A percentile compares a stretch with the other conserved stretches of the same genome.
These are phyloP conservation scores for Camelina laxa DNA, from an alignment of 345 rosid genomes.

Conservation along the genomic window DNA sequence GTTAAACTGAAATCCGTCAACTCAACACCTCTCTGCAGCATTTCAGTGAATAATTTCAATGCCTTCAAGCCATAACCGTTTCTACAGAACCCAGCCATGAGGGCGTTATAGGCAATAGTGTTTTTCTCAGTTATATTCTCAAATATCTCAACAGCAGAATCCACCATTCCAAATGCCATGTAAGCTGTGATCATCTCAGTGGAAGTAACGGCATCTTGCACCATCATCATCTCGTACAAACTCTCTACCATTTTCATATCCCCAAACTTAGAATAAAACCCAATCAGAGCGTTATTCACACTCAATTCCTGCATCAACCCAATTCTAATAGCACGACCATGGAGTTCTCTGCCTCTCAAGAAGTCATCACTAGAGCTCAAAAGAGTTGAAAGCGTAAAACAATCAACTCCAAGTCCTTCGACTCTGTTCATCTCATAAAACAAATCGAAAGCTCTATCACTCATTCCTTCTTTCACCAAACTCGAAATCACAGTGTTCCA, in stretches of 20 bases:
- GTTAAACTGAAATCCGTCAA: slow-evolving; percentile 70
- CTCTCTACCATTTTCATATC: slow-evolving; percentile 50
- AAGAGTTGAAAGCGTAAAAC: slow-evolving; percentile 62
- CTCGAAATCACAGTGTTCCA: slow-evolving; percentile 81
- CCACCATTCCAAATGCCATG: slow-evolving; percentile 69
- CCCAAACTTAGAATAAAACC: slow-evolving; percentile 63
- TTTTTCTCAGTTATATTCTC: slow-evolving; percentile 69
- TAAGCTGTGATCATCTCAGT: slow-evolving; percentile 71
- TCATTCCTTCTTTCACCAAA: slow-evolving; percentile 51
- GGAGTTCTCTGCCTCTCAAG: slow-evolving; percentile 65
- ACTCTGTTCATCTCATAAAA: slow-evolving; percentile 49
- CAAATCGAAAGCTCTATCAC: slow-evolving; percentile 54
- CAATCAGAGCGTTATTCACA: slow-evolving; percentile 67
- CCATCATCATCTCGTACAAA: slow-evolving; percentile 57
- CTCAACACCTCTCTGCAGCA: slow-evolving; percentile 62
- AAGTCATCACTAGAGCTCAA: slow-evolving; percentile 55
- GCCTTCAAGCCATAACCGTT: slow-evolving; percentile 61
- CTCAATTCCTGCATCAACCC: slow-evolving; percentile 65
- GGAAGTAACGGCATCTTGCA: slow-evolving; percentile 65
- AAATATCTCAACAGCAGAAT: slow-evolving; percentile 63
- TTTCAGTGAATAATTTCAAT: slow-evolving; percentile 54
- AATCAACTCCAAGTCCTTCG: slow-evolving; percentile 54
- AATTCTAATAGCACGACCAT: slow-evolving; percentile 61
- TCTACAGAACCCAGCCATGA: slow-evolving; percentile 71
- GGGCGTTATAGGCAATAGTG: slow-evolving; percentile 61